phyloP scores from a whole-genome alignment of 306 rosid species.

The Medicago ruthenica region DNA sequence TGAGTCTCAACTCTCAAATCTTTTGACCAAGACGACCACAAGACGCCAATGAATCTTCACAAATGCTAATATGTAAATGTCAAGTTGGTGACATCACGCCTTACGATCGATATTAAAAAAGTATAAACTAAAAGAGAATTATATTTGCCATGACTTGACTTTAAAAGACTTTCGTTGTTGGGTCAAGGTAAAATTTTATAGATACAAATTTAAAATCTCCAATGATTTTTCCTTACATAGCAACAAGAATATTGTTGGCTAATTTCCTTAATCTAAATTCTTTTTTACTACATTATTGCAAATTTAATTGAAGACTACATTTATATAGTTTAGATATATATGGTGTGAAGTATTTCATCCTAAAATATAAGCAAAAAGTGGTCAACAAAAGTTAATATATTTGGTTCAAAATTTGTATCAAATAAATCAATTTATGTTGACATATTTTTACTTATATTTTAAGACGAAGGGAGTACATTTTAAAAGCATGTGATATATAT shows the following conservation, averaged over 20 bases:
- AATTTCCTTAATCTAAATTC: too few relatives aligned
- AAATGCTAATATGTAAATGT: not conserved
- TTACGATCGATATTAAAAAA: not conserved
- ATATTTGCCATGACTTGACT: slow-evolving; percentile 39
- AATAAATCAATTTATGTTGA: too few relatives aligned
- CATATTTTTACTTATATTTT: too few relatives aligned
- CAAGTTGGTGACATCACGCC: not conserved
- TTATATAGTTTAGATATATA: too few relatives aligned
- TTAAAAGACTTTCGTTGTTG: slow-evolving; percentile 1
- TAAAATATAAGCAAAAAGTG: too few relatives aligned
- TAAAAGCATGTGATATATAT: too few relatives aligned
- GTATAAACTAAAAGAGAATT: not conserved
- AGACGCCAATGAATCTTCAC: not conserved
- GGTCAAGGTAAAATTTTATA: not conserved
- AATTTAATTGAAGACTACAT: too few relatives aligned
- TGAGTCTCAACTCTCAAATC: not conserved
- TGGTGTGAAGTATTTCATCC: too few relatives aligned
- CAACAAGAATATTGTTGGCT: not conserved
- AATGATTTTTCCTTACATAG: not conserved
- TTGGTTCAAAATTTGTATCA: too few relatives aligned
- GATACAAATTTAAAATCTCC: slow-evolving; percentile 28
- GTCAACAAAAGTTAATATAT: too few relatives aligned
- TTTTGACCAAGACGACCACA: not conserved
- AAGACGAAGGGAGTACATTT: too few relatives aligned
- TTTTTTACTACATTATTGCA: too few relatives aligned